Evolutionary conservation across 1,284 basidiomycete genomes (phyloP).

Genomic region (Puccinia novopanici): DNA sequence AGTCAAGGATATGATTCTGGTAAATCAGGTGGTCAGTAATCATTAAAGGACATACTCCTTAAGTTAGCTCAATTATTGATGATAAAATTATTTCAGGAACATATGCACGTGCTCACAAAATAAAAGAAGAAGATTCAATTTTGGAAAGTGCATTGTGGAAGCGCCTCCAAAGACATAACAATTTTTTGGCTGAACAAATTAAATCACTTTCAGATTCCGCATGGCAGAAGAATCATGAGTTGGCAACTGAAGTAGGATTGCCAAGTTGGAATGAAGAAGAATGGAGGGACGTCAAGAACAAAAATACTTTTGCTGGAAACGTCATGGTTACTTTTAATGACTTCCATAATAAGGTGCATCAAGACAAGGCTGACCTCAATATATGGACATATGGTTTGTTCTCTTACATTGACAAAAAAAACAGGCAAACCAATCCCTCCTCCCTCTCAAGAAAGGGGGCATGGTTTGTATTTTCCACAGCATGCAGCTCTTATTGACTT

Average conservation of each 20-base stretch:
- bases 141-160: neutral
- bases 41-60: no score
- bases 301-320: neutral
- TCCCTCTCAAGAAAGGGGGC: neutral
- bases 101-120: neutral
- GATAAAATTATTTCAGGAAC: neutral
- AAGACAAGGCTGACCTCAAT: neutral
- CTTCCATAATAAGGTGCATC: constrained; percentile 10
- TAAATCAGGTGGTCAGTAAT: constrained; percentile 2
- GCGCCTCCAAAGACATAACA: neutral
- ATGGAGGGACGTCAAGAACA: neutral
- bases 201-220: neutral
- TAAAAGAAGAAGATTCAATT: neutral
- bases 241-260: neutral
- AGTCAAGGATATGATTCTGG: neutral
- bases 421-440: constrained; percentile 20
- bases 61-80: neutral
- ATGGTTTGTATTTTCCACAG: neutral
- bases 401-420: neutral
- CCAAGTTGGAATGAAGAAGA: constrained; percentile 18
- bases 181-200: neutral
- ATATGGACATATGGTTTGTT: neutral
- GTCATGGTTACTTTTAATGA: neutral
- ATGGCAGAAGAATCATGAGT: neutral
- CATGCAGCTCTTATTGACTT: constrained; percentile 3